Base-by-base conservation (phyloP, 1,139 yeast species). In the Lodderomyces parapsilosis region DNA sequence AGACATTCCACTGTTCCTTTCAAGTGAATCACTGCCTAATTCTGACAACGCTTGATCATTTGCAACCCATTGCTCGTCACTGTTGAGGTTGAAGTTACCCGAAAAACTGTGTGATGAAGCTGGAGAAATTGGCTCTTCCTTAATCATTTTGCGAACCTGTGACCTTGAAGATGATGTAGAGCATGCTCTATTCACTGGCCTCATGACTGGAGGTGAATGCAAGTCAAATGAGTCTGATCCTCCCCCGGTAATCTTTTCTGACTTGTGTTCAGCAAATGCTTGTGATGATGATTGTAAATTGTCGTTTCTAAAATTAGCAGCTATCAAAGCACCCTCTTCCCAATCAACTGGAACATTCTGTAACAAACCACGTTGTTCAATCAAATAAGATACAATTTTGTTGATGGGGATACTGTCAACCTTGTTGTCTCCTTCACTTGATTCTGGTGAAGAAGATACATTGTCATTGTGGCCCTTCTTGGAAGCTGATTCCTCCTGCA, bases 281-380 rank as follows among this genome's bases (percentile, higher is more conserved):
- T 53, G 55, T 10, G 66, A 53, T 13, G 66, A 65, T 10, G 46
- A 39, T 14, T 57, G 56, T 22, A 65, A 45, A 35, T 65, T 61
- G 11, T 52, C 47, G 8, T 51, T 48, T 39, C 49, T 47, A 41
- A 59, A 58, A 40, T 59, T 64, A 6, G 76, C 74, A 19, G 76
- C 76, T 18, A 71, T 65, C 13, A 59, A 47, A 1, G 74, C 74
- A 2, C 76, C 76, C 42, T 57, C 58, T 44, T 72, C 78, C 78
- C 78, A 73, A 43, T 70, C 77, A 39, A 71, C 55, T 0, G 78
- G 77, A 22, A 66, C 52, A 43, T 66, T 65, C 35, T 59, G 57
- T 39, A 73, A 59, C 39, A 72, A 53, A 9, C 68, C 68, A 48
- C 68, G 58, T 24, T 71, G 59, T 35, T 61, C 60, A 28, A 77